Evolutionary conservation across 805 yeast species (phyloP), one percentile per base, ranked within the genome.

Genomic region (Teunomyces lycoperdinae): DNA sequence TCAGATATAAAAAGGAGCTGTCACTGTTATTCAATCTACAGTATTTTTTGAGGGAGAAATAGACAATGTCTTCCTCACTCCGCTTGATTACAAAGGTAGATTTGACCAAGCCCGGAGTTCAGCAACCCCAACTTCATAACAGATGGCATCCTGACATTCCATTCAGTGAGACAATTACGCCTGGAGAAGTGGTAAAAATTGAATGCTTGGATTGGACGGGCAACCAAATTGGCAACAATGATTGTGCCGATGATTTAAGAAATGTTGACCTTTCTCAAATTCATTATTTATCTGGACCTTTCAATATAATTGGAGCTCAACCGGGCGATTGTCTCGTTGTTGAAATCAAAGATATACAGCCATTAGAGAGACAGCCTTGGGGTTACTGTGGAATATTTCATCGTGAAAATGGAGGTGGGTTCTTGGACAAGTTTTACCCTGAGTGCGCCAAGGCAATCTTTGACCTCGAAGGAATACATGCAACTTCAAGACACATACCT

Each of bases 131-230:
- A 17, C 56, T 75, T 40, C 81, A 77, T 62, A 77, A 77, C 58
- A 63, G 81, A 56, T 77, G 81, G 81, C 81, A 77, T 55, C 81
- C 81, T 8, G 79, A 76, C 44, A 62, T 77, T 30, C 81, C 81
- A 39, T 58, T 62, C 46, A 58, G 70, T 30, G 70, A 58, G 34
- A 64, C 66, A 9, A 69, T 77, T 38, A 55, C 63, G 44, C 79
- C 65, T 17, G 71, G 73, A n/a, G 74, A 72, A 50, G 62, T 74
- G 4, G 74, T 73, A 53, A 75, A 74, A 48, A 62, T 76, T 34
- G 81, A 77, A 52, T 77, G 81, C 51, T 64, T 77, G 42, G 81
- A 77, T 51, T 77, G 81, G 81, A 77, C 81, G 6, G 81, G 81
- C 9, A 77, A 77, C 46, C 81, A 77, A 58, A 66, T 77, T 44